These are phyloP conservation scores for Arabis hirsuta DNA, from an alignment of 345 rosid genomes.

Conservation along the genomic window DNA sequence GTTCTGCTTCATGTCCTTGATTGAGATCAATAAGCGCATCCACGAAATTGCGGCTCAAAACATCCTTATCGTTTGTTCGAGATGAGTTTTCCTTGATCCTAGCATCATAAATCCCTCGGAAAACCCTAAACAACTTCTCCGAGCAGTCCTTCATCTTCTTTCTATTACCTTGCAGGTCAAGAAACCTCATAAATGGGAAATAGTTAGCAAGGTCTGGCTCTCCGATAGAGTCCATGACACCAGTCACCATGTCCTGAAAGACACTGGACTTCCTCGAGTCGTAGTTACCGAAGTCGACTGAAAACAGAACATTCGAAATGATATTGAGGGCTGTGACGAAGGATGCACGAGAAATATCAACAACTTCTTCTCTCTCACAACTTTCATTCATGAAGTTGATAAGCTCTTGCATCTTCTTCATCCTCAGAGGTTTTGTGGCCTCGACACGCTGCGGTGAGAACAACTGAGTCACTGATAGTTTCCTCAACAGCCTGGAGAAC, in stretches of 20 bases:
- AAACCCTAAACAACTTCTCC: conserved; percentile 24
- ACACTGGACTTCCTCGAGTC: conserved; percentile 14
- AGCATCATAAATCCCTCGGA: conserved; percentile 32
- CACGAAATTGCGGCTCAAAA: conserved; percentile 18
- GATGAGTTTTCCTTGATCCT: conserved; percentile 22
- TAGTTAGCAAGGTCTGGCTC: conserved; percentile 33
- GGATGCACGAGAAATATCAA: conserved; percentile 38
- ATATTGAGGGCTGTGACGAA: conserved; percentile 41
- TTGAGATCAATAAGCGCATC: conserved; percentile 34
- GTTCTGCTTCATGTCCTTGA: conserved; percentile 29
- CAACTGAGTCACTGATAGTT: conserved; percentile 23
- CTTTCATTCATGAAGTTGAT: conserved; percentile 24
- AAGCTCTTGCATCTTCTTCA: conserved; percentile 41
- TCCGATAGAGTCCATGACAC: conserved; percentile 28
- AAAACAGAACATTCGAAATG: conserved; percentile 36
- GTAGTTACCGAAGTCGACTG: conserved; percentile 31
- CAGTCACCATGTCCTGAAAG: conserved; percentile 25
- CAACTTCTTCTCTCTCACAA: conserved; percentile 38
- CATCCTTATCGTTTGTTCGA: not conserved
- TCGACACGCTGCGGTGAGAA: conserved; percentile 37
- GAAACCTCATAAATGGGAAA: conserved; percentile 35
- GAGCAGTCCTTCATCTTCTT: conserved; percentile 23
- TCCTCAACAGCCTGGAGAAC: conserved; percentile 31
- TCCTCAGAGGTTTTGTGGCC: conserved; percentile 24
- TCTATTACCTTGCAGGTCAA: conserved; percentile 41